These are phyloP conservation scores for Lippia alba DNA, from an alignment of 305 asterid genomes.

Conservation along the genomic window DNA sequence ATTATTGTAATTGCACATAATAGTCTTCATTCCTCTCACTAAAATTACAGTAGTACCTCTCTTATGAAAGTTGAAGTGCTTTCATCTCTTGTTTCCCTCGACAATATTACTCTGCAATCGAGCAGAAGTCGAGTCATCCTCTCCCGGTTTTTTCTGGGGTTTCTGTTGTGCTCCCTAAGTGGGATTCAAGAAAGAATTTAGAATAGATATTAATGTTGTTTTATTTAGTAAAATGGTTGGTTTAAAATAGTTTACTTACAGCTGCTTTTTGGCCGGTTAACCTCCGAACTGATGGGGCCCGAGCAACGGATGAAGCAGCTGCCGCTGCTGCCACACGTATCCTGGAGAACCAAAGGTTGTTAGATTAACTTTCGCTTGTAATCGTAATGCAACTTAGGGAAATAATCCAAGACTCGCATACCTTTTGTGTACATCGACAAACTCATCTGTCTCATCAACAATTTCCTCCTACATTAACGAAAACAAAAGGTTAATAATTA, in stretches of 20 bases:
- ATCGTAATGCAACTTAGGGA: background rate
- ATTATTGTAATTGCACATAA: constrained; percentile 26
- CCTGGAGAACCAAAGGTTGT: constrained; percentile 51
- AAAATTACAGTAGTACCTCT: constrained; percentile 34
- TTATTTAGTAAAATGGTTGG: background rate
- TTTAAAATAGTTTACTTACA: constrained; percentile 53
- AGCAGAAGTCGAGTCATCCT: constrained; percentile 46
- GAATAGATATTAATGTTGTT: background rate
- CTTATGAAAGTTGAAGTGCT: constrained; percentile 10
- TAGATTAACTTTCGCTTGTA: constrained; percentile 7
- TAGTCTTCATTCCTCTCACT: constrained; percentile 14
- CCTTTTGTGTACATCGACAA: constrained; percentile 95
- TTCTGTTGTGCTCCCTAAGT: constrained; percentile 66
- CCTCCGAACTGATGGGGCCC: constrained; percentile 83
- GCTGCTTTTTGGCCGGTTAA: constrained; percentile 64
- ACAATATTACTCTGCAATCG: constrained; percentile 40
- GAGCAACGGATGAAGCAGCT: constrained; percentile 89
- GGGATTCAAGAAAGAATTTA: constrained; percentile 15
- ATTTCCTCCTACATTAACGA: constrained; percentile 80
- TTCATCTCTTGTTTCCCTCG: constrained; percentile 54
- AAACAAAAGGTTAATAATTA: background rate
- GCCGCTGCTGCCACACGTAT: constrained; percentile 96
- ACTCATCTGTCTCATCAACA: constrained; percentile 97
- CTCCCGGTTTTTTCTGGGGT: constrained; percentile 54
- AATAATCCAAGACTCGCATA: constrained; percentile 32